Percentiles rank a stretch among this genome's conserved stretches.
phyloP scores from a whole-genome alignment of 2,329 filamentous ascomycete genomes.

The Phyllosticta citriasiana region DNA sequence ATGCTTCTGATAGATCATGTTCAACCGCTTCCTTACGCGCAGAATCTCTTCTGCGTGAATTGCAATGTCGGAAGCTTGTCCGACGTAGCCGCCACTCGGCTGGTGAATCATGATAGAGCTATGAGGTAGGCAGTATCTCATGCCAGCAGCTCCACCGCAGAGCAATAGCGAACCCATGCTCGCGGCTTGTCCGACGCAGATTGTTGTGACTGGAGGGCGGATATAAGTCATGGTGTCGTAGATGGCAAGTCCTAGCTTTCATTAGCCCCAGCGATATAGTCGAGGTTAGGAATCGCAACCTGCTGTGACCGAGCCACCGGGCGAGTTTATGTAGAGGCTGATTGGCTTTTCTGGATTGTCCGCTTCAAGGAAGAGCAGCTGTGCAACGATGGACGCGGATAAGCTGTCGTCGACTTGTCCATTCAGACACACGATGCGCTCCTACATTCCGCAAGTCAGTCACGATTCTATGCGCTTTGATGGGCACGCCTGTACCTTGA shows the following conservation, averaged over 20 bases:
- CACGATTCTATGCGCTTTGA: background rate
- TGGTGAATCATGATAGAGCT: slow-evolving; percentile 96
- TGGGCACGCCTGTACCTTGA: slow-evolving; percentile 22
- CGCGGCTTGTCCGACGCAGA: slow-evolving; percentile 88
- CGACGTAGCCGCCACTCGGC: slow-evolving; percentile 65
- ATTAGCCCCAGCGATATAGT: slow-evolving; percentile 16
- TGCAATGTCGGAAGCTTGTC: slow-evolving; percentile 70
- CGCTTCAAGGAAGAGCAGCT: slow-evolving; percentile 95
- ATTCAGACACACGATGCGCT: slow-evolving; percentile 90
- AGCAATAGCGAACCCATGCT: slow-evolving; percentile 90
- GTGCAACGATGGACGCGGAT: slow-evolving; percentile 88
- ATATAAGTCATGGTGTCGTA: slow-evolving; percentile 99
- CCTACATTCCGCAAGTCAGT: slow-evolving; percentile 38
- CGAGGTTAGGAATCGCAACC: slow-evolving; percentile 29
- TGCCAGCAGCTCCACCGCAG: slow-evolving; percentile 73
- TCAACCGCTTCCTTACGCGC: slow-evolving; percentile 72
- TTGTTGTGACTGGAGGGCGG: slow-evolving; percentile 80
- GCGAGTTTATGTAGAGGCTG: slow-evolving; percentile 95
- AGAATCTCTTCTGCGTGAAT: slow-evolving; percentile 98
- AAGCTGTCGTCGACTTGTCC: slow-evolving; percentile 82
- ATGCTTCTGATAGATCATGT: slow-evolving; percentile 80
- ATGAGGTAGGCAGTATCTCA: slow-evolving; percentile 84
- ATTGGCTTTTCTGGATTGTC: slow-evolving; percentile 93
- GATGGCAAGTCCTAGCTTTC: slow-evolving; percentile 54
- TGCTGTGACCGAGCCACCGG: slow-evolving; percentile 84